phyloP scores from a whole-genome alignment of 768 basidiomycete species.

The Boletus barrowsii region DNA sequence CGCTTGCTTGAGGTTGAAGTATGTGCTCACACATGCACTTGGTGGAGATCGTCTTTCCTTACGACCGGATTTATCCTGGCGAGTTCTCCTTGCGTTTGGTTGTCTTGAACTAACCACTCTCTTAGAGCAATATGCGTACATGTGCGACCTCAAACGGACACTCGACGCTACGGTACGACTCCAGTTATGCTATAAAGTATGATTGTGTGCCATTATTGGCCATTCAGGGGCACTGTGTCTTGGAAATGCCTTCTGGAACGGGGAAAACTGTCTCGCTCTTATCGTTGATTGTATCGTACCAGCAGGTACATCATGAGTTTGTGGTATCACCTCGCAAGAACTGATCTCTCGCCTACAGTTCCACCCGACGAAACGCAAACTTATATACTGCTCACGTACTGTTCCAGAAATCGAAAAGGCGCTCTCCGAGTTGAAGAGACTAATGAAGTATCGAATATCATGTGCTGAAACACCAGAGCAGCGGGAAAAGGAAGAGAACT shows the following conservation, averaged over 20 bases:
- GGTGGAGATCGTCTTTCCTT: conserved; percentile 80
- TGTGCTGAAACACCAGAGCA: conserved; percentile 72
- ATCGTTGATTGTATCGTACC: conserved; percentile 95
- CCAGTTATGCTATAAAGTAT: background rate
- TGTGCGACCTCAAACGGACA: conserved; percentile 97
- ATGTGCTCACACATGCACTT: background rate
- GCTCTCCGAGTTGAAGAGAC: conserved; percentile 86
- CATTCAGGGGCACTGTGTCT: conserved; percentile 91
- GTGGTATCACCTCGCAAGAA: background rate
- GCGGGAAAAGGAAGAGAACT: conserved; percentile 73
- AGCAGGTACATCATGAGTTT: conserved; percentile 62
- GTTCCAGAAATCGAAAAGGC: conserved; percentile 99
- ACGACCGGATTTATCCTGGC: conserved; percentile 96
- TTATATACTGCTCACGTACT: conserved; percentile 98
- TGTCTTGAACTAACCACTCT: conserved; percentile 6
- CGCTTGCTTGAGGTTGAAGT: background rate
- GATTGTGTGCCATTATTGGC: background rate
- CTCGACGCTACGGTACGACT: conserved; percentile 82
- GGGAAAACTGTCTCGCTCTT: conserved; percentile 97
- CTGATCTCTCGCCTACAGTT: conserved; percentile 49
- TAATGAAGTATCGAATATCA: conserved; percentile 84
- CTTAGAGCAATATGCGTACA: conserved; percentile 97
- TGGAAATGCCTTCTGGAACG: conserved; percentile 99
- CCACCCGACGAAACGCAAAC: conserved; percentile 87
- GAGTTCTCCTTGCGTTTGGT: conserved; percentile 18